Conservation (phyloP, 257 asterid species). For the Fraxinus cuspidata region DNA sequence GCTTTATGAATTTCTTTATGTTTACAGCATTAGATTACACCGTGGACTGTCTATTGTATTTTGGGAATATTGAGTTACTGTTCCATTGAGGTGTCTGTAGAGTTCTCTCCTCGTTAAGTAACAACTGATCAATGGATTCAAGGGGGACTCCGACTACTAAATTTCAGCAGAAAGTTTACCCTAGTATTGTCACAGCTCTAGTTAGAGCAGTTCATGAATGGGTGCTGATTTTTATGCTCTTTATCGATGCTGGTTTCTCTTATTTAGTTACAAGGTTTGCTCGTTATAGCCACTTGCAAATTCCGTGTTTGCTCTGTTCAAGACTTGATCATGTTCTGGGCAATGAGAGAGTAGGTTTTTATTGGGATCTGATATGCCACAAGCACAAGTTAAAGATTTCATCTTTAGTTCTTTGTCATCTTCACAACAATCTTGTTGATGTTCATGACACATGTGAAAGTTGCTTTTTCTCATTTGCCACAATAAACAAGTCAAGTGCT, state of each 20-base stretch:
- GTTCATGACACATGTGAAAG: slow-evolving; percentile 57
- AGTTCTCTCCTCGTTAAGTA: background rate
- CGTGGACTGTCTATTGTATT: slow-evolving; percentile 8
- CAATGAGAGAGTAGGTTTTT: slow-evolving; percentile 48
- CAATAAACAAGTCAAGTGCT: slow-evolving; percentile 49
- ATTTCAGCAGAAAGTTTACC: slow-evolving; percentile 28
- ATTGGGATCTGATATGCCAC: slow-evolving; percentile 67
- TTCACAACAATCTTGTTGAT: slow-evolving; percentile 58
- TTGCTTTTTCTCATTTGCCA: slow-evolving; percentile 58
- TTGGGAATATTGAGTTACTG: slow-evolving; percentile 10
- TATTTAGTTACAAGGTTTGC: slow-evolving; percentile 72
- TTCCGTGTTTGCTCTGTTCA: slow-evolving; percentile 88
- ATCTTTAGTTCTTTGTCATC: slow-evolving; percentile 53
- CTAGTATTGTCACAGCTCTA: slow-evolving; percentile 47
- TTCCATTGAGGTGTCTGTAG: slow-evolving; percentile 13
- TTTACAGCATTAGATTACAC: slow-evolving; percentile 27
- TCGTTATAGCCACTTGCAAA: slow-evolving; percentile 46
- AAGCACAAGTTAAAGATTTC: slow-evolving; percentile 63
- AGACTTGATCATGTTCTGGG: slow-evolving; percentile 81
- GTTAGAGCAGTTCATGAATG: slow-evolving; percentile 79
- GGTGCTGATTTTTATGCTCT: slow-evolving; percentile 68
- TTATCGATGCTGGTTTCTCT: slow-evolving; percentile 63
- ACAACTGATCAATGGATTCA: slow-evolving; percentile 41
- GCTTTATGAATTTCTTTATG: background rate
- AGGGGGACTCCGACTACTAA: slow-evolving; percentile 31